Evolutionary conservation across 306 rosid species (phyloP).

Genomic region (Senna tora): DNA sequence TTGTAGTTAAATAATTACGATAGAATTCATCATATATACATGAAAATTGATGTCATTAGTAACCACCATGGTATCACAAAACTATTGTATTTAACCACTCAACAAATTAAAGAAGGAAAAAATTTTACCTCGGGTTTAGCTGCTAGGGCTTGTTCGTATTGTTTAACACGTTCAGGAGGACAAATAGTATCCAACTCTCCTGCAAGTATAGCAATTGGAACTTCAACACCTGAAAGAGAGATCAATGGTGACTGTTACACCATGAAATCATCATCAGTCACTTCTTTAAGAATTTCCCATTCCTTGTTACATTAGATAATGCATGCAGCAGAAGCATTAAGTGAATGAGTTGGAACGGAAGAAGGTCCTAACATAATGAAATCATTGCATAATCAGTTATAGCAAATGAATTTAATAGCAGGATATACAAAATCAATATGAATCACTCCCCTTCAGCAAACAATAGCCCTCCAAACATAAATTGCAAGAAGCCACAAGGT

Average conservation of each 20-base stretch:
- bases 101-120: neutral
- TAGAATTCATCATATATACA: neutral
- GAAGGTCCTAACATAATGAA: too few species aligned
- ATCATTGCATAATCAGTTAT: neutral
- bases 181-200: conserved; percentile 59
- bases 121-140: conserved; percentile 60
- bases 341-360: neutral
- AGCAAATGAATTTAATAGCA: neutral
- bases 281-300: neutral
- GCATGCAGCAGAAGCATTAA: neutral
- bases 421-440: neutral
- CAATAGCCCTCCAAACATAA: too few species aligned
- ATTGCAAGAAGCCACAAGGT: too few species aligned
- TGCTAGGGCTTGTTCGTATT: conserved; percentile 59
- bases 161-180: conserved; percentile 63
- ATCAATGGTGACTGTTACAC: conserved; percentile 23
- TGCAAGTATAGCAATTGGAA: conserved; percentile 64
- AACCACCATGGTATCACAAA: neutral
- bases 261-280: neutral
- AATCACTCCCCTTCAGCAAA: too few species aligned
- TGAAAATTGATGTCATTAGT: neutral
- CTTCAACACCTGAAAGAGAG: conserved; percentile 53
- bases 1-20: too few species aligned
- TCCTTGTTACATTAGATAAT: neutral
- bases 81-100: neutral